A percentile compares a stretch with the other conserved stretches of the same genome.
Conservation (phyloP, 331 rosid genomes). For the Prunus yedoensis region DNA sequence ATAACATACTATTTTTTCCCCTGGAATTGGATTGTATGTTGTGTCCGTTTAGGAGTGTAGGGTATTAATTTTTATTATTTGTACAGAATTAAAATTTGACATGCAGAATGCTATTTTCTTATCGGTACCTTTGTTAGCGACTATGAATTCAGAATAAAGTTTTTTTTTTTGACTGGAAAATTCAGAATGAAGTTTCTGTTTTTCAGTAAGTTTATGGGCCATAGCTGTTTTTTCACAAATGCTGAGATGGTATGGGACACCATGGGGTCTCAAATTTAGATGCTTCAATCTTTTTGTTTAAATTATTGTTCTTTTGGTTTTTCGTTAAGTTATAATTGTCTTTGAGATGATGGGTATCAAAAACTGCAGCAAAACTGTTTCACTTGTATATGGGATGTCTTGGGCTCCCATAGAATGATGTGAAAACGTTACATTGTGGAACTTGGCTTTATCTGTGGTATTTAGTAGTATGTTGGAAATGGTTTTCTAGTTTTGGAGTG, state of each 20-base stretch:
- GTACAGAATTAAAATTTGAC: not conserved
- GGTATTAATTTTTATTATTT: not conserved
- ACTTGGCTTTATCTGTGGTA: not conserved
- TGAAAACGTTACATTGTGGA: not conserved
- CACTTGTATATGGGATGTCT: not conserved
- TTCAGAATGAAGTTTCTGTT: not conserved
- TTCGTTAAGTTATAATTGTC: not conserved
- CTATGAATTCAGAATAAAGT: not conserved
- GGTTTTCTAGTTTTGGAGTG: not conserved
- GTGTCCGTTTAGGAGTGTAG: not conserved
- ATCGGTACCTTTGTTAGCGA: not conserved
- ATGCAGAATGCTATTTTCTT: not conserved
- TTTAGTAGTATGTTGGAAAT: not conserved
- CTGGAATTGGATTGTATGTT: not conserved
- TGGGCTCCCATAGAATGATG: not conserved
- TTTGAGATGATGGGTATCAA: not conserved
- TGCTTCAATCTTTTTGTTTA: not conserved
- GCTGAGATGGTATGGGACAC: no score
- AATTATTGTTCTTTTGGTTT: not conserved
- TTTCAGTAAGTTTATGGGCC: not conserved
- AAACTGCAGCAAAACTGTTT: not conserved
- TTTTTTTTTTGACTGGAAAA: not conserved
- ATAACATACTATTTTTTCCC: not conserved
- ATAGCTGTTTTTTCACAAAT: not conserved
- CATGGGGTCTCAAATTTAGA: not conserved